Base-by-base conservation (phyloP, 2,329 filamentous ascomycete genomes). In the Xylogone sp. region DNA sequence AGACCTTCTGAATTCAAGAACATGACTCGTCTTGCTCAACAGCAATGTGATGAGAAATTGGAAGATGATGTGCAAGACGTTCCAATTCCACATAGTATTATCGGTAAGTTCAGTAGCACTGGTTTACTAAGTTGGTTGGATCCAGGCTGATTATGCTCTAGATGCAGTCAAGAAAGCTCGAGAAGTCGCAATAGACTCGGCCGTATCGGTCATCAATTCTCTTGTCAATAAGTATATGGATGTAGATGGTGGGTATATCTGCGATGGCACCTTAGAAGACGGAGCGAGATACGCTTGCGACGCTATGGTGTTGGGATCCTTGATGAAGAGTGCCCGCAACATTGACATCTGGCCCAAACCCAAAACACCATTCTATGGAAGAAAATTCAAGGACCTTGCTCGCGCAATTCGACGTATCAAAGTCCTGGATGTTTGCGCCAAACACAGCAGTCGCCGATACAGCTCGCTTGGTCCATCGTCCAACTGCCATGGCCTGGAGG, bases 281-380 rank as follows among this genome's bases (percentile, higher is more conserved):
- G 53, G 56, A 9, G 47, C 57, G 9, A 50, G 50, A 43, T 59
- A 58, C 3, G 61, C 51, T 5, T 63, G 46, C 52, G 51, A 58
- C 45, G 43, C 57, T 13, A 56, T 65, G 59, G 58, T 60, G 44
- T 42, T 64, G 13, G 57, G 60, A 18, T 62, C 58, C 24, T 46
- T 62, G 2, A 50, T 61, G 43, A 60, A 58, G 34, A 55, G 53
- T 10, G 57, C 59, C 12, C 43, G 51, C 12, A 56, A 57, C n/a
- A 61, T 61, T 44, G 59, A 58, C 10, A 57, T 62, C n/a, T 62
- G 56, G 59, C 60, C 60, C 0, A 53, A 48, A 27, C 59, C 58
- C 1, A 48, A 53, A 19, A 45, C 50, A 12, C 60, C 59, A 19
- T 62, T 56, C 22, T 7, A 10, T 5, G 57, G 59, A 13, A 54